A percentile compares a stretch with the other conserved stretches of the same genome.
phyloP scores from a whole-genome alignment of 495 filamentous ascomycete species.

The Penicillium parvum region DNA sequence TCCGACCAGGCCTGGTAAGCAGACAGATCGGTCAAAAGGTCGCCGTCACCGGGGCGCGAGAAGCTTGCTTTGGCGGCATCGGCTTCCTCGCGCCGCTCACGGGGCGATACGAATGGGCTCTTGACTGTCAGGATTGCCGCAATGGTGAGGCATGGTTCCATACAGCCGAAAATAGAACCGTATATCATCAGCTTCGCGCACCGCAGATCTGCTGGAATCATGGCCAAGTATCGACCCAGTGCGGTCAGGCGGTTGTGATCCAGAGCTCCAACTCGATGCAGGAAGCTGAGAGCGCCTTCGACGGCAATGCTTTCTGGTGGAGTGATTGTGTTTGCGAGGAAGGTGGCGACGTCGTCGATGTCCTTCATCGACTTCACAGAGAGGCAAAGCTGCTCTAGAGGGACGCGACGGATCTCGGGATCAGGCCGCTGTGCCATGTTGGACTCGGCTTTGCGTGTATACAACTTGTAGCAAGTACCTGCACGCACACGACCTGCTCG shows the following conservation, averaged over 20 bases:
- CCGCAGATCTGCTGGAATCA: slow-evolving; percentile 91
- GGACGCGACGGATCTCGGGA: slow-evolving; percentile 88
- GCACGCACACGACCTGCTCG: slow-evolving; percentile 88
- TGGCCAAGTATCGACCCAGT: slow-evolving; percentile 81
- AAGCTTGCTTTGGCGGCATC: slow-evolving; percentile 74
- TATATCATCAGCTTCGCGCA: slow-evolving; percentile 95
- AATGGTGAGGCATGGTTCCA: slow-evolving; percentile 85
- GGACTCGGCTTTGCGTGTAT: slow-evolving; percentile 74
- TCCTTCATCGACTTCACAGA: slow-evolving; percentile 90
- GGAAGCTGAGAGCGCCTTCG: slow-evolving; percentile 71
- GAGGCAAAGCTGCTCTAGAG: slow-evolving; percentile 89
- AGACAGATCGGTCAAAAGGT: slow-evolving; percentile 77
- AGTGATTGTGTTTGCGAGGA: slow-evolving; percentile 81
- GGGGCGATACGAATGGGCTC: slow-evolving; percentile 78
- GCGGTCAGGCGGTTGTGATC: slow-evolving; percentile 82
- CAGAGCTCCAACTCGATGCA: slow-evolving; percentile 82
- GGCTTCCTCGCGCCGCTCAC: slow-evolving; percentile 74
- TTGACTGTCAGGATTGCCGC: slow-evolving; percentile 81
- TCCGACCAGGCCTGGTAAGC: slow-evolving; percentile 80
- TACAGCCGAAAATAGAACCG: slow-evolving; percentile 86
- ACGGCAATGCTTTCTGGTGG: slow-evolving; percentile 82
- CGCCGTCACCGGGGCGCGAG: slow-evolving; percentile 64
- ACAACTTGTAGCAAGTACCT: slow-evolving; percentile 93
- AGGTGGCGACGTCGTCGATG: slow-evolving; percentile 68
- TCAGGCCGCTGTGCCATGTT: slow-evolving; percentile 90